Conservation (phyloP, 2,329 filamentous ascomycete genomes). For the Ophiostoma montium region DNA sequence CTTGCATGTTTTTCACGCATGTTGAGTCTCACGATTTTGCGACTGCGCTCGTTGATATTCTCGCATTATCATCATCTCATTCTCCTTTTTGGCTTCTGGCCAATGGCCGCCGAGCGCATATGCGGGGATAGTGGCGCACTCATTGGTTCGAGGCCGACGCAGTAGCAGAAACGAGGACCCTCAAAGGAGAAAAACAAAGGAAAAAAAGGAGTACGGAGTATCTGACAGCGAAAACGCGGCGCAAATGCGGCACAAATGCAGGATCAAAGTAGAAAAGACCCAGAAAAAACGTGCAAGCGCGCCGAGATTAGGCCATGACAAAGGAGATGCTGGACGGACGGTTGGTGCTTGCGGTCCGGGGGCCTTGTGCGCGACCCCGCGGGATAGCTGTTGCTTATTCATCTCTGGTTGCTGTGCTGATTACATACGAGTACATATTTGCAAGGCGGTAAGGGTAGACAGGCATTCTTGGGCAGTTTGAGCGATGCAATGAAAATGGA, state of each 20-base stretch:
- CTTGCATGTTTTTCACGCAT: no score
- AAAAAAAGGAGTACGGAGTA: no score
- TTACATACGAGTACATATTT: no score
- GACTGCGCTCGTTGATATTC: no score
- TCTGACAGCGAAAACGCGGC: neutral
- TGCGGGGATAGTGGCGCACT: neutral
- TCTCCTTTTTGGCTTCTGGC: no score
- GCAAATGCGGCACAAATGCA: neutral
- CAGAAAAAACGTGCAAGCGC: neutral
- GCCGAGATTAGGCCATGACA: neutral
- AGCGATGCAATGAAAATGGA: neutral
- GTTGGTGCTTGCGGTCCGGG: neutral
- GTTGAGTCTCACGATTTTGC: no score
- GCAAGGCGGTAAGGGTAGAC: no score
- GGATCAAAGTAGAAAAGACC: neutral
- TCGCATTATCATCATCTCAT: no score
- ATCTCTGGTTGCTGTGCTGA: no score
- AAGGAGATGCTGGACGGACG: neutral
- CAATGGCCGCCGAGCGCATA: neutral
- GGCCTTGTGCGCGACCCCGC: no score
- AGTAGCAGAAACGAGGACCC: neutral
- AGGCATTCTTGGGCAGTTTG: no score
- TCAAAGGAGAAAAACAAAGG: neutral
- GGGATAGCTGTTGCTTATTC: no score
- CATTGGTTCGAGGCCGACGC: neutral